These are phyloP conservation scores for Austroboletus eburneus DNA, from an alignment of 768 basidiomycete genomes.

Conservation along the genomic window DNA sequence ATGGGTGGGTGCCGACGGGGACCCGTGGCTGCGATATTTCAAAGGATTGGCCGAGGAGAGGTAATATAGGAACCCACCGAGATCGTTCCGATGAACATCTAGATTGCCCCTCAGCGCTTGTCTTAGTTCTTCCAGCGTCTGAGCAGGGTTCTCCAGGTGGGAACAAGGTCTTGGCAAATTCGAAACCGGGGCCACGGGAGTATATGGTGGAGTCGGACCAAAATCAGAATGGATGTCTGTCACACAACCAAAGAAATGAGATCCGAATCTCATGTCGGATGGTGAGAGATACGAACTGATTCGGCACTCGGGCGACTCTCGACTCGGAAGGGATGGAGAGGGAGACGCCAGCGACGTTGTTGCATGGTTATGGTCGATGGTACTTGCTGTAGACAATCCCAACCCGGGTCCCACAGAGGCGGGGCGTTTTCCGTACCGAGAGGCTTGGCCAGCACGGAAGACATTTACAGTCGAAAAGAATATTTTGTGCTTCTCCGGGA, in stretches of 20 bases:
- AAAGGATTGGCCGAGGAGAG: neutral
- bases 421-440: constrained; percentile 20
- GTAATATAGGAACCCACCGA: neutral
- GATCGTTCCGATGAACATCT: neutral
- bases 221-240: constrained; percentile 7
- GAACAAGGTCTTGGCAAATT: neutral
- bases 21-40: neutral
- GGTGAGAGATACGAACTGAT: neutral
- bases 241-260: neutral
- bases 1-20: neutral
- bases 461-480: constrained; percentile 69
- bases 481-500: constrained; percentile 69
- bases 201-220: constrained; percentile 28
- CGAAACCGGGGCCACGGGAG: neutral
- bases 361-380: constrained; percentile 1
- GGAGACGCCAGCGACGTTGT: neutral
- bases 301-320: constrained; percentile 5
- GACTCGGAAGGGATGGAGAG: constrained; percentile 1
- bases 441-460: constrained; percentile 59
- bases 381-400: constrained; percentile 6
- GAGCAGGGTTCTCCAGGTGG: constrained; percentile 7
- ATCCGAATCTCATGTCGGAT: neutral
- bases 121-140: constrained; percentile 21
- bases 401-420: constrained; percentile 24
- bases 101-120: constrained; percentile 11